These are phyloP conservation scores for Hypoxylon subgilvum DNA, from an alignment of 495 filamentous ascomycete species.

Conservation along the genomic window DNA sequence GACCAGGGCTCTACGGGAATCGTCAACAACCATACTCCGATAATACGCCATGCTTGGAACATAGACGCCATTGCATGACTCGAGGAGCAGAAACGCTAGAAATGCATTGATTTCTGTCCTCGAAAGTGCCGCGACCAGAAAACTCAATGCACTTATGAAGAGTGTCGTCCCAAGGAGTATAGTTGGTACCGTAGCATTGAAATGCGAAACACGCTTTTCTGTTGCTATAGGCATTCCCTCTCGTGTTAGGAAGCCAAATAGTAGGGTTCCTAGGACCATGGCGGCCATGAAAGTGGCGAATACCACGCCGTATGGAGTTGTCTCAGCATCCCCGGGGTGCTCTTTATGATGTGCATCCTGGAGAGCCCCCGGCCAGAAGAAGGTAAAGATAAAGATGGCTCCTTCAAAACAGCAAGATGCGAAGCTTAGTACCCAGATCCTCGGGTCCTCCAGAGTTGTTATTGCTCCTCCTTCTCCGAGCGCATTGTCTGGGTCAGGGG, in stretches of 20 bases:
- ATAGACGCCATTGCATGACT: slow-evolving; percentile 55
- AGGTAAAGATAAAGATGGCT: slow-evolving; percentile 57
- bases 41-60: slow-evolving; percentile 52
- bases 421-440: slow-evolving; percentile 47
- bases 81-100: slow-evolving; percentile 50
- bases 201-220: neutral
- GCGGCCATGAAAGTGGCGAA: slow-evolving; percentile 57
- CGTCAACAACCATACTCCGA: slow-evolving; percentile 50
- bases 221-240: neutral
- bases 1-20: slow-evolving; percentile 47
- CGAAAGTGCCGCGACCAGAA: slow-evolving; percentile 42
- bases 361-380: slow-evolving; percentile 55
- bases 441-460: slow-evolving; percentile 34
- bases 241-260: slow-evolving; percentile 37
- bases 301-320: slow-evolving; percentile 53
- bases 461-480: neutral
- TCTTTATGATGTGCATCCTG: slow-evolving; percentile 40
- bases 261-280: slow-evolving; percentile 54
- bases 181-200: slow-evolving; percentile 21
- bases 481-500: neutral
- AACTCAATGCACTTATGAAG: slow-evolving; percentile 31
- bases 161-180: slow-evolving; percentile 39
- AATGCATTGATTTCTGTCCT: slow-evolving; percentile 43
- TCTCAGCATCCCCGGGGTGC: neutral
- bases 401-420: slow-evolving; percentile 56